Evolutionary conservation across 257 asterid species (phyloP), one percentile per base, ranked within the genome.

Genomic region (Buddleja alternifolia): DNA sequence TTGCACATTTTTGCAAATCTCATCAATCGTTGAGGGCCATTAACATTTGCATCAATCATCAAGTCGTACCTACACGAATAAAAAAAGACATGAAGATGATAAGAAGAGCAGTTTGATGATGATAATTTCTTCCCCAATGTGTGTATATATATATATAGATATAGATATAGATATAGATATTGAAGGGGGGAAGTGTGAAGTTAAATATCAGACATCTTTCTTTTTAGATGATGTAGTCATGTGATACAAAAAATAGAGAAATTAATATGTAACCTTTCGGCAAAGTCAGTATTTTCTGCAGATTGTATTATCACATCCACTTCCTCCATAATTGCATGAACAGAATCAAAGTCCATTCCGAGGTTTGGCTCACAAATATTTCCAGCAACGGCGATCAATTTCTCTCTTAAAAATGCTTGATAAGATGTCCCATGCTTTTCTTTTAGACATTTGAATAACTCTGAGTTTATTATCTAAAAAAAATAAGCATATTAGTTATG

Each of bases 1-100:
- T 63, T 70, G 89, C 92, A 85, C 7, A 81, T 66, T 73, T 81
- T 77, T 9, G 85, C 87, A 65, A 83, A 85, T 67, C 83, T 67
- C 89, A 80, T 73, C 3, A 83, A n/a, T 11, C 81, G 63, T 57
- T 74, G 88, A 57, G 88, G 79, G 16, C 74, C 88, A n/a, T 59
- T 77, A 53, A 80, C 76, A 1, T 85, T 85, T 21, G 66, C 20
- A 14, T 83, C 84, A 9, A 83, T 21, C 15, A 80, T 45, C 36
- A 66, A 7, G 40, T 85, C 89, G 37, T 85, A 85, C 75, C 92
- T 85, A 21, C 0, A 10, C 8, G 32, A 7, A n/a, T n/a, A n/a
- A n/a, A n/a, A n/a, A n/a, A n/a, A n/a, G n/a, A n/a, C n/a, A n/a
- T n/a, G n/a, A n/a, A n/a, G n/a, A n/a, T n/a, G n/a, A n/a, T n/a